A percentile compares a stretch with the other conserved stretches of the same genome.
These are phyloP conservation scores for Kurtzmaniella fragi DNA, from an alignment of 805 yeast species.

Conservation along the genomic window DNA sequence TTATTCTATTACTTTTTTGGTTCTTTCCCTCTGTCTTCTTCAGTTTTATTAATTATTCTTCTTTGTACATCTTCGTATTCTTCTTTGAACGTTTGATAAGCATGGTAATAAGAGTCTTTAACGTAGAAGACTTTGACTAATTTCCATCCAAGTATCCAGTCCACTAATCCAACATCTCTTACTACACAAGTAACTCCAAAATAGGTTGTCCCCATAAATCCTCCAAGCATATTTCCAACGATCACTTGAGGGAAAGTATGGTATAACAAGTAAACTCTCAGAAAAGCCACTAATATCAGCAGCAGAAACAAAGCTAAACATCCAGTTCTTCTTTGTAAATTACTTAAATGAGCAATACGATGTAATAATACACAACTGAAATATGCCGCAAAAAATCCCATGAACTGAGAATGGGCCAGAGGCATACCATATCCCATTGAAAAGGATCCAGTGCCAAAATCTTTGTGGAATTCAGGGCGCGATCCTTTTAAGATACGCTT, in stretches of 20 bases:
- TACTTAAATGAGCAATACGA: slow-evolving; percentile 33
- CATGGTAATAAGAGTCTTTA: slow-evolving; percentile 56
- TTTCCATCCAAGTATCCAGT: slow-evolving; percentile 58
- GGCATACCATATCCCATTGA: slow-evolving; percentile 90
- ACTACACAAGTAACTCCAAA: slow-evolving; percentile 47
- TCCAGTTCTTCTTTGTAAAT: slow-evolving; percentile 21
- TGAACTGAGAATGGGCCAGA: slow-evolving; percentile 92
- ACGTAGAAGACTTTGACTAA: slow-evolving; percentile 46
- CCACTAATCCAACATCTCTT: slow-evolving; percentile 64
- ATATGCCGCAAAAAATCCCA: slow-evolving; percentile 77
- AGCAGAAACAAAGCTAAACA: slow-evolving; percentile 18
- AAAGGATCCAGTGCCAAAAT: slow-evolving; percentile 38
- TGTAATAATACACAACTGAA: slow-evolving; percentile 40
- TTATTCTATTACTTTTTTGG: no score
- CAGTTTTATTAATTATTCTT: background rate
- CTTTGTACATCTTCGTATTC: slow-evolving; percentile 28
- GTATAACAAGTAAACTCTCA: slow-evolving; percentile 74
- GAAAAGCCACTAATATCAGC: slow-evolving; percentile 48
- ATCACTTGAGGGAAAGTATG: slow-evolving; percentile 71
- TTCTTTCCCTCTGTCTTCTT: background rate
- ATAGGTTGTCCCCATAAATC: slow-evolving; percentile 52
- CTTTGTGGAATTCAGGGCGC: slow-evolving; percentile 59
- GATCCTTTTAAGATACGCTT: slow-evolving; percentile 64
- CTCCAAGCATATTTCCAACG: slow-evolving; percentile 68
- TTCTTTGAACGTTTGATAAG: slow-evolving; percentile 42